Evolutionary conservation across 2,329 filamentous ascomycete species (phyloP).

Genomic region (Beauveria asiatica): DNA sequence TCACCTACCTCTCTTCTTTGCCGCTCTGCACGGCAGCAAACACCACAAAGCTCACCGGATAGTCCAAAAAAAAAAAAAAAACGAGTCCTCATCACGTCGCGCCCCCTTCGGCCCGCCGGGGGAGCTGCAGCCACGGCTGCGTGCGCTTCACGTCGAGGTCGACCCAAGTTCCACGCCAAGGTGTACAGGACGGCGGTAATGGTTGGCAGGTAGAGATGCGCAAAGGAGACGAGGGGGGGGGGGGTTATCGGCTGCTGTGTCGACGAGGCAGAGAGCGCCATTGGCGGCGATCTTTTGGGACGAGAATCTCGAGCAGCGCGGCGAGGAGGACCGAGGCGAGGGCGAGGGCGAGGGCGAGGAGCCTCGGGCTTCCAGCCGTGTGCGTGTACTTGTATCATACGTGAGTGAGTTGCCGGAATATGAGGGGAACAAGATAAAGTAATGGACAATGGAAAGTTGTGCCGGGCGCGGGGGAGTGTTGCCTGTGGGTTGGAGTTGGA

Average conservation of each 20-base stretch:
- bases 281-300: conserved; percentile 28
- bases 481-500: neutral
- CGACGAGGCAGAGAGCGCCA: conserved; percentile 30
- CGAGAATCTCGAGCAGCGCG: conserved; percentile 34
- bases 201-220: conserved; percentile 45
- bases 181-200: conserved; percentile 46
- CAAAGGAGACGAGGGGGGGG: conserved; percentile 25
- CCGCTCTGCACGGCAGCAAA: conserved; percentile 24
- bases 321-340: conserved; percentile 31
- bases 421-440: too few species aligned
- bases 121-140: conserved; percentile 53
- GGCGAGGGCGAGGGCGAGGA: conserved; percentile 28
- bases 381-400: neutral
- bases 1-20: conserved; percentile 1
- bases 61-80: conserved; percentile 46
- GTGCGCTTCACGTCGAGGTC: conserved; percentile 50
- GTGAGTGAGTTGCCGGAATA: neutral
- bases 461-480: neutral
- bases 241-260: conserved; percentile 25
- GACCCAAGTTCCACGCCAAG: conserved; percentile 50
- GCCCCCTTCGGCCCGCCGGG: conserved; percentile 37
- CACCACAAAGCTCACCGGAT: conserved; percentile 36
- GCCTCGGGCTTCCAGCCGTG: conserved; percentile 7
- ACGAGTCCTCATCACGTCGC: conserved; percentile 33
- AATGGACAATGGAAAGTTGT: too few species aligned